A percentile compares a stretch with the other conserved stretches of the same genome.
Evolutionary conservation across 345 rosid species (phyloP).

Genomic region (Orychophragmus violaceus): DNA sequence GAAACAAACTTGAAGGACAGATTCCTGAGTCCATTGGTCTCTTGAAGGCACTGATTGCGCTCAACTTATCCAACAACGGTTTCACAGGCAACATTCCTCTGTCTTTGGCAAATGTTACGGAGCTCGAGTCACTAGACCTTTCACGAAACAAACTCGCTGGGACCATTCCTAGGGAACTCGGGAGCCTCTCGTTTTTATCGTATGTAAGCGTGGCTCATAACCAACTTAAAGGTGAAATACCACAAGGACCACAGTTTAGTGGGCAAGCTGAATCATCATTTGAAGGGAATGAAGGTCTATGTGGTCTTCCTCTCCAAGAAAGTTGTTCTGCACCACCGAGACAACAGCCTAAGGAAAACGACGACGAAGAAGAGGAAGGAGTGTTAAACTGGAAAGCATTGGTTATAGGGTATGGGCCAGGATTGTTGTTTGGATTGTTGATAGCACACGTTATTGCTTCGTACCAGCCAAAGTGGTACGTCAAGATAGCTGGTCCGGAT

Average conservation of each 20-base stretch:
- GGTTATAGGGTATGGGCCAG: neutral
- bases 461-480: neutral
- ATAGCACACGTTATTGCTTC: neutral
- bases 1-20: conserved; percentile 8
- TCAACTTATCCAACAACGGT: conserved; percentile 17
- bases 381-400: neutral
- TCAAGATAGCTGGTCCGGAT: neutral
- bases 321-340: neutral
- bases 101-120: conserved; percentile 6
- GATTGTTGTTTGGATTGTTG: neutral
- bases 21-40: conserved; percentile 13
- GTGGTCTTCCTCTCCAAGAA: conserved; percentile 18
- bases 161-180: neutral
- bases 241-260: conserved; percentile 2
- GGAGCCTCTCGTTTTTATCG: neutral
- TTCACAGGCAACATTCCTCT: conserved; percentile 13
- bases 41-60: conserved; percentile 20
- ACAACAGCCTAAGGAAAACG: neutral
- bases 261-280: neutral
- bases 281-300: conserved; percentile 1
- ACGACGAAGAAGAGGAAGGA: neutral
- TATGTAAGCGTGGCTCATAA: neutral
- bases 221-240: neutral
- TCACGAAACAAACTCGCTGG: conserved; percentile 17
- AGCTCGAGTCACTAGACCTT: conserved; percentile 3